Conservation (phyloP, 2,329 filamentous ascomycete species). For the Neodidymelliopsis sp. region DNA sequence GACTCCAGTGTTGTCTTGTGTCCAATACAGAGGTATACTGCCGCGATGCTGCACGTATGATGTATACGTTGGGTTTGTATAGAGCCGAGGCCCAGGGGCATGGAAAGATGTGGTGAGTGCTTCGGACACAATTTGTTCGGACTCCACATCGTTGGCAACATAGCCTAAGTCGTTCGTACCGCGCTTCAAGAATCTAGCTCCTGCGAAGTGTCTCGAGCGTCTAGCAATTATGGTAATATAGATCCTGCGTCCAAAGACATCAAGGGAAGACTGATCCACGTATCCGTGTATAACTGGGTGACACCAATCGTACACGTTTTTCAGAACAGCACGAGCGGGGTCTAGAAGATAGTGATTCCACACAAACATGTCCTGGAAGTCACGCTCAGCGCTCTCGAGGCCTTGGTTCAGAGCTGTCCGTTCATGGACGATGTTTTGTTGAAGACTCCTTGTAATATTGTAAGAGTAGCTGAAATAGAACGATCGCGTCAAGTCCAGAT, state of each 20-base stretch:
- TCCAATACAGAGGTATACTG: constrained; percentile 97
- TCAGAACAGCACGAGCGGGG: constrained; percentile 73
- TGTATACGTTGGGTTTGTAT: constrained; percentile 88
- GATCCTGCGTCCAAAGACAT: constrained; percentile 84
- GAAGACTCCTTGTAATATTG: constrained; percentile 89
- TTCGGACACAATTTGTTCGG: constrained; percentile 97
- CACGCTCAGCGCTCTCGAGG: constrained; percentile 64
- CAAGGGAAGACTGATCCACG: constrained; percentile 80
- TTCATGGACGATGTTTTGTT: constrained; percentile 88
- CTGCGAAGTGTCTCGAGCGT: constrained; percentile 90
- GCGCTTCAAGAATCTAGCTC: constrained; percentile 91
- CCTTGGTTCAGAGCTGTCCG: constrained; percentile 74
- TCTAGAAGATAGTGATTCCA: constrained; percentile 93
- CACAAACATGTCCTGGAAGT: constrained; percentile 95
- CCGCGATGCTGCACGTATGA: constrained; percentile 97
- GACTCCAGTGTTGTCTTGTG: constrained; percentile 92
- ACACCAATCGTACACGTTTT: constrained; percentile 93
- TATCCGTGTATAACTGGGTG: constrained; percentile 95
- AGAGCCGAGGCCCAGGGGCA: constrained; percentile 83
- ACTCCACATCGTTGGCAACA: constrained; percentile 98
- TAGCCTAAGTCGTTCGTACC: constrained; percentile 94
- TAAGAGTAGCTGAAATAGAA: constrained; percentile 99
- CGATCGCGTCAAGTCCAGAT: constrained; percentile 85
- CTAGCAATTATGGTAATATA: constrained; percentile 95
- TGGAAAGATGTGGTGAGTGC: constrained; percentile 95